Percentiles rank a stretch among this genome's conserved stretches.
Conservation (phyloP, 73 alveolate genomes). For the Paramecium primaurelia region DNA sequence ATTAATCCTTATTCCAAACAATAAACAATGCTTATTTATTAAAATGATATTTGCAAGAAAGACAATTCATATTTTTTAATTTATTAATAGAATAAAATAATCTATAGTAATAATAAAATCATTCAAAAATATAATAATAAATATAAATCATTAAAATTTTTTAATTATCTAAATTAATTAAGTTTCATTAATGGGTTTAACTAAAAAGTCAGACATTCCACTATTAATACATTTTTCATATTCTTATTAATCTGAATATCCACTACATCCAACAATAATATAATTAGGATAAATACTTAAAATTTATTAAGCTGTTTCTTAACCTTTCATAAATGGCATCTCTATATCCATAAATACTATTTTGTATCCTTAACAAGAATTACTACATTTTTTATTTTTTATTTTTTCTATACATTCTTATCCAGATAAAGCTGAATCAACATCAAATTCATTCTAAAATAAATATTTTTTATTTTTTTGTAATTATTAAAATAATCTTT, state of each 20-base stretch:
- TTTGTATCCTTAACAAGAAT: constrained; percentile 20
- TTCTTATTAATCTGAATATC: background rate
- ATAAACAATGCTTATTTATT: background rate
- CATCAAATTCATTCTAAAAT: background rate
- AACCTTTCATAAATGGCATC: background rate
- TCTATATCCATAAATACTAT: constrained; percentile 26
- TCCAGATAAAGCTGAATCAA: constrained; percentile 27
- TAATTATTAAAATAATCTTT: background rate
- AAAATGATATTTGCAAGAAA: background rate
- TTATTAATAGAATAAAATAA: background rate
- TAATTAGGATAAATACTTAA: background rate
- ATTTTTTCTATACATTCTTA: background rate
- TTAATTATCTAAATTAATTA: background rate
- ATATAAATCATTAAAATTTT: background rate
- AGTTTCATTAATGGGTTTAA: background rate
- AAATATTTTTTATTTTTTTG: background rate
- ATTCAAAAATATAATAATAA: background rate
- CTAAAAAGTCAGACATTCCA: background rate
- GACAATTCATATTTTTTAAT: background rate
- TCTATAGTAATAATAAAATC: background rate
- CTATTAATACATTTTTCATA: background rate
- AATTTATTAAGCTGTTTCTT: background rate
- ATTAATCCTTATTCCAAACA: background rate
- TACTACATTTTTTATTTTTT: background rate
- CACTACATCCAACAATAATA: background rate